Conservation (phyloP, 129 eudicot genomes). For the Flaveria robusta region DNA sequence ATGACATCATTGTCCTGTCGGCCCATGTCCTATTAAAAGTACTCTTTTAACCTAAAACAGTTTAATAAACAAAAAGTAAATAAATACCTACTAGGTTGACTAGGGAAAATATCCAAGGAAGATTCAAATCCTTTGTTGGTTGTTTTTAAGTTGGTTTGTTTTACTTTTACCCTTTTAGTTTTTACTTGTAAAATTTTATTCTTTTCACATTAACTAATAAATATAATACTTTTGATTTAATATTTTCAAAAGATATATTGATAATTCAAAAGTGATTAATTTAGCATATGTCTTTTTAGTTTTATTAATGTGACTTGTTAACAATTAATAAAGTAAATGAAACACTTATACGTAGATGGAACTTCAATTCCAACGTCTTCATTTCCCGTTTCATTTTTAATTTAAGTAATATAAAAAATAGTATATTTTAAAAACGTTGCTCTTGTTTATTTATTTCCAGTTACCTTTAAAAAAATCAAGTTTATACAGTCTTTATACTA, state of each 20-base stretch:
- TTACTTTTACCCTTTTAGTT: too few species aligned
- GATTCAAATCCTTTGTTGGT: too few species aligned
- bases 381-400: background rate
- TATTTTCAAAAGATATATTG: too few species aligned
- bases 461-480: too few species aligned
- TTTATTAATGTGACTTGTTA: too few species aligned
- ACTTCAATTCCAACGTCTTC: background rate
- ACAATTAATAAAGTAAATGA: background rate
- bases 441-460: background rate
- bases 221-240: too few species aligned
- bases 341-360: background rate
- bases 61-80: background rate
- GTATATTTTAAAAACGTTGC: background rate
- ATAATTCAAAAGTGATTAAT: too few species aligned
- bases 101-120: background rate
- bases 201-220: too few species aligned
- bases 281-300: too few species aligned
- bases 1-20: conserved; percentile 26
- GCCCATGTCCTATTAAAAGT: background rate
- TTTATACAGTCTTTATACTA: too few species aligned
- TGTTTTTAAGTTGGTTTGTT: too few species aligned
- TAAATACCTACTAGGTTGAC: background rate
- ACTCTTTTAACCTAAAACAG: background rate
- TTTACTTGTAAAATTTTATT: too few species aligned
- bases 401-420: background rate